Conservation (phyloP, 192 early-diverging fungal genomes). For the Chytriomyces sp. region DNA sequence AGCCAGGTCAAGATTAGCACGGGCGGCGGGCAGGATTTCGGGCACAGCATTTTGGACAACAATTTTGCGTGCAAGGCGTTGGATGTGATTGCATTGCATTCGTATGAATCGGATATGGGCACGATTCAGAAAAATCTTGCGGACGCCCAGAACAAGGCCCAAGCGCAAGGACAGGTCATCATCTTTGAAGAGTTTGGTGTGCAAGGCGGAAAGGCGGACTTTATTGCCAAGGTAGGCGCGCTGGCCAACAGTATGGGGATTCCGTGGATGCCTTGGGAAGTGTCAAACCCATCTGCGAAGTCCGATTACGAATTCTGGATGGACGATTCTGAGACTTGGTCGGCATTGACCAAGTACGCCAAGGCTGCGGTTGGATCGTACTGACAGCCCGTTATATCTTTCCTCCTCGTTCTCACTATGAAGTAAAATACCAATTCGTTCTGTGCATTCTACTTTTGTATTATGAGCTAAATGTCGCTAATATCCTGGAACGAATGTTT, state of each 20-base stretch:
- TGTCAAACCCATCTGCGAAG: background rate
- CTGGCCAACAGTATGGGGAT: background rate
- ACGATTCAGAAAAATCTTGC: background rate
- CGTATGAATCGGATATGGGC: constrained; percentile 7
- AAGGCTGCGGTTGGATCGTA: background rate
- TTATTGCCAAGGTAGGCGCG: background rate
- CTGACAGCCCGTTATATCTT: background rate
- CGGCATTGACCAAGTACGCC: constrained; percentile 8
- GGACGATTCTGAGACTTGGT: constrained; percentile 1
- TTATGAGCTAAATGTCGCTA: too few species aligned
- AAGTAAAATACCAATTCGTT: too few species aligned
- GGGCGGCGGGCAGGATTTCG: constrained; percentile 11
- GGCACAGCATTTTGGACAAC: background rate
- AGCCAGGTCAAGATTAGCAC: background rate
- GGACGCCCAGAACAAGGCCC: background rate
- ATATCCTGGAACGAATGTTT: too few species aligned
- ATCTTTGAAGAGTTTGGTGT: constrained; percentile 10
- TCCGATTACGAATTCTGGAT: constrained; percentile 26
- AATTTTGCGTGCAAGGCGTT: constrained; percentile 23
- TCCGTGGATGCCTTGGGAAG: constrained; percentile 22
- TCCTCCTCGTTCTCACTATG: background rate
- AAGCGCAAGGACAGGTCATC: background rate
- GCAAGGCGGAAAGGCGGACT: constrained; percentile 2
- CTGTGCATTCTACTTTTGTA: too few species aligned
- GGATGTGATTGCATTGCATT: constrained; percentile 26